Evolutionary conservation across 352 stramenopile species (phyloP), one percentile per base, ranked within the genome.

Genomic region (Globisporangium carolinianum): DNA sequence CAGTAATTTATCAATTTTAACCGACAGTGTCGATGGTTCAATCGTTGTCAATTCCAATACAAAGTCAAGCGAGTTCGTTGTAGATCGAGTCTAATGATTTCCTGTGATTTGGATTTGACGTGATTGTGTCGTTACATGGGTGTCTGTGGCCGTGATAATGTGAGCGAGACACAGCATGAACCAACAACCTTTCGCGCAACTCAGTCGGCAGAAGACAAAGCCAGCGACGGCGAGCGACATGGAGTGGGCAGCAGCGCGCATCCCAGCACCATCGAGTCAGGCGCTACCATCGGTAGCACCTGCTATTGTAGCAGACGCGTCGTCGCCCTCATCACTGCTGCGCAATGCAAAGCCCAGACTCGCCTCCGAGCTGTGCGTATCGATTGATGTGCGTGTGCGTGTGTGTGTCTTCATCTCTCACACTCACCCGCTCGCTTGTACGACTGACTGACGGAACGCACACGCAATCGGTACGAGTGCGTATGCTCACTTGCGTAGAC

Each of bases 371-470:
- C 47, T 45, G 56, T 42, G 38, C 37, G 51, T 55, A 51, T 18
- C n/a, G 64, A 5, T 63, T 66, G 2, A 62, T 67, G 52, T 56
- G 59, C 46, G 4, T 56, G 59, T 48, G 4, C 2, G 32, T 10
- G 11, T 12, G 9, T 15, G 11, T 11, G 5, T 12, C 35, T 15
- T 10, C 51, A 3, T 5, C 47, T 35, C 6, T 3, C 4, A 39
- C 38, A 18, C 36, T 18, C 37, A 5, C 12, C 48, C 14, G 18
- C 6, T 42, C 39, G 47, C 10, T 51, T 7, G 43, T 39, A 10
- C 52, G 38, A 15, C 5, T 32, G 24, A 2, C 24, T 32, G 24
- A 32, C 24, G 24, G 2, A 32, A 32, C 46, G 37, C 39, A 32
- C 50, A 53, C 15, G 32, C 32, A 6, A 8, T 60, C 0, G 48